Evolutionary conservation across 2,329 filamentous ascomycete species (phyloP), one percentile per base, ranked within the genome.

Genomic region (Calonectria pteridis): DNA sequence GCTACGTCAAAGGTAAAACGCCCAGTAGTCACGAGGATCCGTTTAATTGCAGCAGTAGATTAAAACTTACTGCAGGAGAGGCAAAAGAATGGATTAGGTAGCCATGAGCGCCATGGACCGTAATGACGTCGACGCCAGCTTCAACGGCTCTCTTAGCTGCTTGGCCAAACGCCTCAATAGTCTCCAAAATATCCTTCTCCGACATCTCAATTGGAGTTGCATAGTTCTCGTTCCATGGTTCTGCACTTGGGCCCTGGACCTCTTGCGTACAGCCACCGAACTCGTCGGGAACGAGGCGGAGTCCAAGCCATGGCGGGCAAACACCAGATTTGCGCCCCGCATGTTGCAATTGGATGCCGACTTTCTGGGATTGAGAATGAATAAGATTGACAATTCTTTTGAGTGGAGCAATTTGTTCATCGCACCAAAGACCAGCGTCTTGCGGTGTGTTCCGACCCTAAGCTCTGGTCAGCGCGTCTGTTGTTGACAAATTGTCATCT

Each of bases 61-160:
- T n/a, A n/a, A n/a, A n/a, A n/a, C n/a, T n/a, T n/a, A n/a, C n/a
- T n/a, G n/a, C n/a, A n/a, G n/a, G n/a, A n/a, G 90, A 92, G 20
- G 94, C 74, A 85, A 95, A 96, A 3, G 86, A 84, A 81, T 92
- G 91, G 0, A 96, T 84, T 0, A 96, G 88, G 81, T 96, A 96
- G 1, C 94, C 94, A 81, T 96, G 94, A 0, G 94, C 94, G 76
- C 88, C 90, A 85, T 96, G 94, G 65, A 97, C 91, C 83, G 91
- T 92, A 26, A 94, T 87, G 14, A 90, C 90, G 80, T 94, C 92
- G 75, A 93, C 90, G 0, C 94, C 94, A 0, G 90, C 91, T 64
- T 88, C 84, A 1, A 94, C 81, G 0, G 93, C 88, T n/a, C 91
- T 85, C 74, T 86, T 85, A 0, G 88, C 86, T 0, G 88, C 88